These are phyloP conservation scores for Stachybotrys elegans DNA, from an alignment of 2,329 filamentous ascomycete genomes.

Conservation along the genomic window DNA sequence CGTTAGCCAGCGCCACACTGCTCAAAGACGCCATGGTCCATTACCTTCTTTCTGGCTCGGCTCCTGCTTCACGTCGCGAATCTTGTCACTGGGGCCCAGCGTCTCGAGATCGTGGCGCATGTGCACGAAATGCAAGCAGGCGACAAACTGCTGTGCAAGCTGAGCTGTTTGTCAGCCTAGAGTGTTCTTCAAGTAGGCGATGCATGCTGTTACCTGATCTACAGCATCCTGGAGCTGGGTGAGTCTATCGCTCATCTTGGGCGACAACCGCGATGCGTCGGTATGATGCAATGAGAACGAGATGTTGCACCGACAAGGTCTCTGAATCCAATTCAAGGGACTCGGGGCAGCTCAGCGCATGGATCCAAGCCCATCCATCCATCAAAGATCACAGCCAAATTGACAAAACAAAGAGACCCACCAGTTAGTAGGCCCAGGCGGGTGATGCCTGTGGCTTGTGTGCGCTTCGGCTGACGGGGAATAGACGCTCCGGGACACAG, in stretches of 20 bases:
- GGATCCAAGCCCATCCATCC: no score
- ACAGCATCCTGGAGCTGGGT: slow-evolving; percentile 83
- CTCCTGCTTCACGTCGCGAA: slow-evolving; percentile 53
- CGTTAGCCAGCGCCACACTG: slow-evolving; percentile 1
- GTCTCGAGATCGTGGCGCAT: slow-evolving; percentile 62
- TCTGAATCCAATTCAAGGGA: no score
- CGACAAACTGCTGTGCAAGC: slow-evolving; percentile 66
- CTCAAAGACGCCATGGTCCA: not conserved
- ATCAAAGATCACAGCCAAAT: no score
- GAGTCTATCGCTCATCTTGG: slow-evolving; percentile 66
- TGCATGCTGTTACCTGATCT: slow-evolving; percentile 58
- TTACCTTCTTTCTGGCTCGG: slow-evolving; percentile 47
- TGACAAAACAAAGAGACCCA: no score
- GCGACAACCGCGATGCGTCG: not conserved
- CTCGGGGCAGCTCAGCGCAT: no score
- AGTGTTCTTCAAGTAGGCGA: no score
- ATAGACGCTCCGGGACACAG: slow-evolving; percentile 20
- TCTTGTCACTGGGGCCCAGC: slow-evolving; percentile 52
- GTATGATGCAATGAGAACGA: no score
- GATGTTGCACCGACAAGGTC: no score
- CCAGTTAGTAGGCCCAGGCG: no score
- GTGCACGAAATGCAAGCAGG: slow-evolving; percentile 61
- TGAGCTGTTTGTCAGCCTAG: no score
- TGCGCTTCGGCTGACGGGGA: slow-evolving; percentile 16
- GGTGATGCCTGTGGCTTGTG: no score